A percentile compares a stretch with the other conserved stretches of the same genome.
Conservation (phyloP, 306 rosid species). For the Oxytropis ochrocephala region DNA sequence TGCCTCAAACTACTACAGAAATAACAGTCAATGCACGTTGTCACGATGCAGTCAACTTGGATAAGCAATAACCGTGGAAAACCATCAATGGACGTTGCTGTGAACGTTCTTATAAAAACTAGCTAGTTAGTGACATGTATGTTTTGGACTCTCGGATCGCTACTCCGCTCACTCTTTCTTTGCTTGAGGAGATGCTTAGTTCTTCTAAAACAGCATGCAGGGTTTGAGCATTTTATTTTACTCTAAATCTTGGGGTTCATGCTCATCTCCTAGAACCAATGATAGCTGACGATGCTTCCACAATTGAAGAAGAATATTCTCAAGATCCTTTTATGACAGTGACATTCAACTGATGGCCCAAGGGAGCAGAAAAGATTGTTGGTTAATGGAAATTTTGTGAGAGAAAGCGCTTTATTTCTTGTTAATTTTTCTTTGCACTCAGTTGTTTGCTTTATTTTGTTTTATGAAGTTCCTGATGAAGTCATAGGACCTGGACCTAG, state of each 20-base stretch:
- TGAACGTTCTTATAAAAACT: constrained; percentile 85
- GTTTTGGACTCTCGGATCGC: constrained; percentile 67
- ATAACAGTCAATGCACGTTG: too few relatives aligned
- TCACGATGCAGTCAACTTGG: constrained; percentile 48
- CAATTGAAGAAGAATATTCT: constrained; percentile 76
- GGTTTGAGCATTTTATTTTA: constrained; percentile 82
- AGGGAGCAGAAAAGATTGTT: constrained; percentile 45
- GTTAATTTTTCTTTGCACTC: constrained; percentile 41
- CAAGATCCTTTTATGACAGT: constrained; percentile 58
- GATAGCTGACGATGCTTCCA: constrained; percentile 42
- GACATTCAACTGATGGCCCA: constrained; percentile 53
- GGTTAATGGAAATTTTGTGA: constrained; percentile 37
- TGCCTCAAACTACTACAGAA: too few relatives aligned
- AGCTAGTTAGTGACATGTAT: constrained; percentile 89
- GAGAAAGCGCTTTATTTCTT: background rate
- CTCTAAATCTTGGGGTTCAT: constrained; percentile 89
- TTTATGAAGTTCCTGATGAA: constrained; percentile 62
- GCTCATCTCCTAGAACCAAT: constrained; percentile 82
- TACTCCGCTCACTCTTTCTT: constrained; percentile 80
- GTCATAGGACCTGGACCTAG: constrained; percentile 24
- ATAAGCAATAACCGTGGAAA: constrained; percentile 57
- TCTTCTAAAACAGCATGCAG: constrained; percentile 66
- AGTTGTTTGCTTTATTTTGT: constrained; percentile 95
- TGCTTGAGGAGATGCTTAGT: constrained; percentile 85
- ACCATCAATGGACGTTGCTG: constrained; percentile 82